phyloP scores from a whole-genome alignment of 2,329 filamentous ascomycete genomes.

The Aspergillus japonicus region DNA sequence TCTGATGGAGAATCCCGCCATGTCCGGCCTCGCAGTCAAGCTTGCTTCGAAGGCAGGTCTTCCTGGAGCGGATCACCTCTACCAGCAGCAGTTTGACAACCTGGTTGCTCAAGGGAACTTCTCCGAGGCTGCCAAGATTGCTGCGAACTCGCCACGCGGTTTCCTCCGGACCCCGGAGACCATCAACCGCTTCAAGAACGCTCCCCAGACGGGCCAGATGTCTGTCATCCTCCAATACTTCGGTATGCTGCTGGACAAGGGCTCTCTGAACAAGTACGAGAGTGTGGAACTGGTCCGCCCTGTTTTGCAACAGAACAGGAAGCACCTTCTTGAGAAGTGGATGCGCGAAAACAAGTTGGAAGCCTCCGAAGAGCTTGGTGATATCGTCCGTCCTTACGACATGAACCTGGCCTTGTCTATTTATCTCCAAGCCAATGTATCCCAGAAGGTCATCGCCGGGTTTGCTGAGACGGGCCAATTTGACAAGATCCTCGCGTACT shows the following conservation, averaged over 20 bases:
- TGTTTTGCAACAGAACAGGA: slow-evolving; percentile 88
- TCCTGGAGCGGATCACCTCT: slow-evolving; percentile 89
- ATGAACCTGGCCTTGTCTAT: slow-evolving; percentile 82
- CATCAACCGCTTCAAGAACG: slow-evolving; percentile 90
- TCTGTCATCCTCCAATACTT: slow-evolving; percentile 97
- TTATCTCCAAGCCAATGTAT: slow-evolving; percentile 85
- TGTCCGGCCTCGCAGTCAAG: slow-evolving; percentile 90
- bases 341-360: slow-evolving; percentile 93
- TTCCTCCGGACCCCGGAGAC: slow-evolving; percentile 93
- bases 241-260: slow-evolving; percentile 94
- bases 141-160: slow-evolving; percentile 91
- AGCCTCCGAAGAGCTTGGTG: slow-evolving; percentile 93
- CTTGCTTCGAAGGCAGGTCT: slow-evolving; percentile 91
- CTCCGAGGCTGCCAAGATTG: slow-evolving; percentile 87
- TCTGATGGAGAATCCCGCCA: slow-evolving; percentile 92
- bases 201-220: slow-evolving; percentile 71
- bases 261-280: slow-evolving; percentile 85
- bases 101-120: slow-evolving; percentile 78
- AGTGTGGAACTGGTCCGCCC: slow-evolving; percentile 90
- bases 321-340: slow-evolving; percentile 97
- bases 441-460: slow-evolving; percentile 91
- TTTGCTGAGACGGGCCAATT: slow-evolving; percentile 96
- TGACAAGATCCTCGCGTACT: slow-evolving; percentile 92
- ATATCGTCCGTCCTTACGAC: slow-evolving; percentile 87
- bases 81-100: slow-evolving; percentile 88